Conservation (phyloP, 352 stramenopile species). For the Ochromonadaceae sp. region DNA sequence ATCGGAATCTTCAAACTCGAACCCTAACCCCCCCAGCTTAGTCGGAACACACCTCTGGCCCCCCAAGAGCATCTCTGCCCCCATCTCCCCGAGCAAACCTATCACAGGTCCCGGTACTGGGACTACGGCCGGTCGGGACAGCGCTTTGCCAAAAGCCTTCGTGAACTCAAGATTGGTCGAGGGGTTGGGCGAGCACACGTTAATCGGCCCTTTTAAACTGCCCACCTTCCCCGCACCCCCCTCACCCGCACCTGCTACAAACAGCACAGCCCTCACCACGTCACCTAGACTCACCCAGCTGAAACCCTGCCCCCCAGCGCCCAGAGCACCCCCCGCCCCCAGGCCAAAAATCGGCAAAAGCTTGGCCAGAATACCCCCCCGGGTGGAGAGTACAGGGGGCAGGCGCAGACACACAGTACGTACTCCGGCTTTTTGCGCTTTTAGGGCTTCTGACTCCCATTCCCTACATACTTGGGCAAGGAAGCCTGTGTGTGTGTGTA, state of each 20-base stretch:
- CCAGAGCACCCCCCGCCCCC: background rate
- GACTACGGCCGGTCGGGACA: background rate
- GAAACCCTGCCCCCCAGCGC: background rate
- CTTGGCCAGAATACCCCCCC: background rate
- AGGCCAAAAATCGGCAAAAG: background rate
- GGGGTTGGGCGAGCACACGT: background rate
- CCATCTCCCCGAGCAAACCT: background rate
- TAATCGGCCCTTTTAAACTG: no score
- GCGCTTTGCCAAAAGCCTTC: background rate
- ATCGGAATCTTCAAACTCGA: background rate
- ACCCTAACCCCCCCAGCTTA: background rate
- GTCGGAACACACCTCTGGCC: background rate
- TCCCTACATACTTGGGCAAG: background rate
- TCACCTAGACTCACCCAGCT: background rate
- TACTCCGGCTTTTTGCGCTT: background rate
- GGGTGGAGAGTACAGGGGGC: background rate
- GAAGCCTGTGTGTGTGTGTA: background rate
- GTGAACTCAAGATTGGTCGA: background rate
- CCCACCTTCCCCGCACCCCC: no score
- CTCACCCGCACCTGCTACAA: background rate
- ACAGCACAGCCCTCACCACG: background rate
- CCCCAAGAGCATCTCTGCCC: background rate
- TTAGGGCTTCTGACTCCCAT: background rate
- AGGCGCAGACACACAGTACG: background rate
- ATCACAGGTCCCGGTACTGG: background rate